Percentiles rank a stretch among this genome's conserved stretches.
phyloP scores from a whole-genome alignment of 352 stramenopile species.

The Phytophthora ramorum region DNA sequence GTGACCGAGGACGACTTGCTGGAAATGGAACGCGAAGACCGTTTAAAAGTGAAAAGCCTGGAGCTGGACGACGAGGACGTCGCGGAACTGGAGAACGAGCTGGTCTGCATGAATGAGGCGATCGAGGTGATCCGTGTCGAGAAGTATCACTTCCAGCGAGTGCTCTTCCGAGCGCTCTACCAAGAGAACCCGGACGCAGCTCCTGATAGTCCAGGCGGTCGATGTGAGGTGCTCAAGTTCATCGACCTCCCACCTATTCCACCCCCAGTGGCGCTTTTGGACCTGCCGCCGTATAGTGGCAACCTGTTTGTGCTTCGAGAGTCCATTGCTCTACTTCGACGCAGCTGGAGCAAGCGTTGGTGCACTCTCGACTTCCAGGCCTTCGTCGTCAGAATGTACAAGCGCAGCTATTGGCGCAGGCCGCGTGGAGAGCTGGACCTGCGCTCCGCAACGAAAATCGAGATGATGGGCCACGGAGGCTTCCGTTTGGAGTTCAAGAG shows the following conservation, averaged over 20 bases:
- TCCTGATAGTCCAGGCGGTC: slow-evolving; percentile 6
- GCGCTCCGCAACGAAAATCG: slow-evolving; percentile 54
- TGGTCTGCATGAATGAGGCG: slow-evolving; percentile 53
- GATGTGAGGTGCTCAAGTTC: slow-evolving; percentile 5
- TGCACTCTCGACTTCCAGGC: slow-evolving; percentile 73
- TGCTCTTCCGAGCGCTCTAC: slow-evolving; percentile 54
- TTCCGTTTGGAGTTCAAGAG: slow-evolving; percentile 65
- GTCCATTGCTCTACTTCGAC: slow-evolving; percentile 66
- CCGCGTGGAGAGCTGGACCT: slow-evolving; percentile 67
- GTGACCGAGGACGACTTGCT: slow-evolving; percentile 59
- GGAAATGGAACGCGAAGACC: slow-evolving; percentile 53
- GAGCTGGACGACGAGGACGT: slow-evolving; percentile 70
- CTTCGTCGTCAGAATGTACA: slow-evolving; percentile 68
- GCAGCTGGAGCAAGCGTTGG: slow-evolving; percentile 84
- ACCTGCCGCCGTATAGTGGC: slow-evolving; percentile 71
- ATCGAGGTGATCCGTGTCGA: slow-evolving; percentile 72
- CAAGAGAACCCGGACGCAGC: slow-evolving; percentile 31
- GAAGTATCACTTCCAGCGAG: slow-evolving; percentile 62
- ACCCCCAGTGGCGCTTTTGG: slow-evolving; percentile 33
- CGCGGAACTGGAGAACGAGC: slow-evolving; percentile 57
- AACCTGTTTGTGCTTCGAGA: slow-evolving; percentile 80
- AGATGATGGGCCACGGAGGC: slow-evolving; percentile 70
- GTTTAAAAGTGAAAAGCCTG: slow-evolving; percentile 56
- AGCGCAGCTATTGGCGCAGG: slow-evolving; percentile 82
- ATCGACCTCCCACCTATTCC: slow-evolving; percentile 27